A percentile compares a stretch with the other conserved stretches of the same genome.
Evolutionary conservation across 2,329 filamentous ascomycete genomes (phyloP).

Genomic region (Xylariaceae sp.): DNA sequence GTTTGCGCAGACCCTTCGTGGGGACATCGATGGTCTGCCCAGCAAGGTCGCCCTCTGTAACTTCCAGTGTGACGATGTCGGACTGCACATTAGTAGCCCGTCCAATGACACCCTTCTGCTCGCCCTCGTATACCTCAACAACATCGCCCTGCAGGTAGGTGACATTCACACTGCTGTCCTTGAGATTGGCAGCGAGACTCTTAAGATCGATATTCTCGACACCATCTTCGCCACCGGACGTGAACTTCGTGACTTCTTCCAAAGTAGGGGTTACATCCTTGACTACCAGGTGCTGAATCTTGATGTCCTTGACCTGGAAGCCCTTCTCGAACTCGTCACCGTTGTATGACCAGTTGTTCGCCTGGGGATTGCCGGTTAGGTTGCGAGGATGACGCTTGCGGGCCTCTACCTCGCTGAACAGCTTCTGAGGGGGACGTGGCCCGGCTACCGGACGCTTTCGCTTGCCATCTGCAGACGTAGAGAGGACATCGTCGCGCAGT

Average conservation of each 20-base stretch:
- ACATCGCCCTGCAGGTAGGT: constrained; percentile 88
- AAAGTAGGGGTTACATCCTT: constrained; percentile 89
- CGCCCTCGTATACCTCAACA: constrained; percentile 93
- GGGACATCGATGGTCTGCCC: constrained; percentile 89
- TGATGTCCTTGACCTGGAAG: constrained; percentile 89
- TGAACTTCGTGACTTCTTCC: constrained; percentile 93
- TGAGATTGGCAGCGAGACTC: constrained; percentile 81
- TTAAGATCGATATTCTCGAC: constrained; percentile 90
- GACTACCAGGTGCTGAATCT: constrained; percentile 75
- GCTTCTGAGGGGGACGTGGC: constrained; percentile 72
- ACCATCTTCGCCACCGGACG: constrained; percentile 80
- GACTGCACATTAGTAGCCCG: constrained; percentile 79
- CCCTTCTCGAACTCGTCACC: constrained; percentile 87
- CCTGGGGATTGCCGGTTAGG: constrained; percentile 62
- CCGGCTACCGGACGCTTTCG: constrained; percentile 65
- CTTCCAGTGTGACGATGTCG: constrained; percentile 84
- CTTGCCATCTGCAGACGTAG: constrained; percentile 54
- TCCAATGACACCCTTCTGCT: constrained; percentile 86
- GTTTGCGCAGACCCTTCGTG: constrained; percentile 83
- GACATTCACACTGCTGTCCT: constrained; percentile 71
- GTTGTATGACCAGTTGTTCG: constrained; percentile 76
- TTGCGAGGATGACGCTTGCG: constrained; percentile 71
- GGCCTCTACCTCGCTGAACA: constrained; percentile 90
- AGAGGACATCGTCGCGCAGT: constrained; percentile 63
- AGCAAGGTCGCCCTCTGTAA: constrained; percentile 72